Evolutionary conservation across 2,329 filamentous ascomycete species (phyloP).

Genomic region (Verruconis gallopava): DNA sequence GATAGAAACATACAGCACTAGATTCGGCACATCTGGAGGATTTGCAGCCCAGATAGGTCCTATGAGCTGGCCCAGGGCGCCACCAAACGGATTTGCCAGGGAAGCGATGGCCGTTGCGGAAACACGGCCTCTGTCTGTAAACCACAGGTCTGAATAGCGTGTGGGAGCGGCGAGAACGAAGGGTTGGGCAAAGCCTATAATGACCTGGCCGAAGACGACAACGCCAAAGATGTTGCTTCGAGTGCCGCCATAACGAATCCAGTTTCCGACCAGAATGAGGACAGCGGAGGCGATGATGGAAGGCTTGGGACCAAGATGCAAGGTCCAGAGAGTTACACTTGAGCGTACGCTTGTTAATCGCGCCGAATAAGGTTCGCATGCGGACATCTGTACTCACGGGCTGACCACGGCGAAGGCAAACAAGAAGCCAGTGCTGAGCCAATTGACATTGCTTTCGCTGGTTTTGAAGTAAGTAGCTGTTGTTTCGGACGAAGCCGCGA

Average conservation of each 20-base stretch:
- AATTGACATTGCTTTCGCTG: slow-evolving; percentile 69
- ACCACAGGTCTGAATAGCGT: slow-evolving; percentile 89
- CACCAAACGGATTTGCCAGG: slow-evolving; percentile 81
- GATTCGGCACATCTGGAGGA: slow-evolving; percentile 55
- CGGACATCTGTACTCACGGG: slow-evolving; percentile 39
- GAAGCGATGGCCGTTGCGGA: slow-evolving; percentile 76
- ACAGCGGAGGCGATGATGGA: slow-evolving; percentile 62
- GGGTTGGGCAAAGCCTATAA: slow-evolving; percentile 80
- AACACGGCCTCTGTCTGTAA: slow-evolving; percentile 70
- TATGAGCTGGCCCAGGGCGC: slow-evolving; percentile 70
- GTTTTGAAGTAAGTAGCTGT: slow-evolving; percentile 66
- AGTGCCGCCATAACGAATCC: slow-evolving; percentile 73
- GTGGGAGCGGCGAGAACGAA: slow-evolving; percentile 86
- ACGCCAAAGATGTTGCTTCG: slow-evolving; percentile 54
- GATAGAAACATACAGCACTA: slow-evolving; percentile 75
- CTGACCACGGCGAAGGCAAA: slow-evolving; percentile 67
- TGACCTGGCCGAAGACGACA: slow-evolving; percentile 81
- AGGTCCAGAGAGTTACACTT: slow-evolving; percentile 53
- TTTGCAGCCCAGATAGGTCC: slow-evolving; percentile 61
- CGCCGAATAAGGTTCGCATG: not conserved
- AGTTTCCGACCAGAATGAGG: slow-evolving; percentile 72
- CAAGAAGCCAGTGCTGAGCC: slow-evolving; percentile 78
- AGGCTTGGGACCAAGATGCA: slow-evolving; percentile 68
- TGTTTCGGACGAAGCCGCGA: slow-evolving; percentile 66
- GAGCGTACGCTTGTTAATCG: no score